Base-by-base conservation (phyloP, 2,329 filamentous ascomycete species). In the Zasmidium cellare region DNA sequence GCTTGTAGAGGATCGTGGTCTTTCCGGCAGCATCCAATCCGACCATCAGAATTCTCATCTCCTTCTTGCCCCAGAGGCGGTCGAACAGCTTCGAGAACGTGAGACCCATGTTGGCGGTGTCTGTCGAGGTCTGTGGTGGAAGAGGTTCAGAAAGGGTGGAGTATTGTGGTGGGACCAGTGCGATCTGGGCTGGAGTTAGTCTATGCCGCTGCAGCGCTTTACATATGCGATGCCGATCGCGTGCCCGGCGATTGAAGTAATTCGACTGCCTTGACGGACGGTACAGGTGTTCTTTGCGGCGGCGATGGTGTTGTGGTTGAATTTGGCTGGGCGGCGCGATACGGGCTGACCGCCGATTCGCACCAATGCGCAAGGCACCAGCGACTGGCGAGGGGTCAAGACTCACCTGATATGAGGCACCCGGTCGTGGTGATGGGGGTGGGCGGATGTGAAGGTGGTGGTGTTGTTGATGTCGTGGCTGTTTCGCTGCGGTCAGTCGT, bases 1-100 rank as follows among this genome's bases (percentile, higher is more conserved):
- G 85, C 84, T 97, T 97, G 85, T 97, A 99, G 62, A 99, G 87
- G 72, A 97, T 97, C 55, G 94, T 96, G 49, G 94, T 99, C 84
- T 99, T 99, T 82, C 94, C 94, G 67, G 94, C 94, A 66, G 94
- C 94, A 79, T 99, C 94, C 70, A 97, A 86, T 70, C 94, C 94
- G 69, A 99, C 84, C 94, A 99, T 99, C 74, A 97, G 82, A 75
- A 99, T 88, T 72, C 93, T 90, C 92, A 97, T 97, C 82, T 97
- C 93, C 84, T 96, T 96, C 68, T 93, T 96, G 79, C 93, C 93
- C 82, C 96, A 97, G 82, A 97, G 91, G 87, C 96, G 96, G 79
- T 91, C 90, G 88, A 97, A 92, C 80, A 97, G 88, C 82, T 96
- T 96, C 71, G 91, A 96, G 76, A 97, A 84, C 79, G 91, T 89